Conservation (phyloP, 176 grass and related monocot species). For the Carex cristatella region DNA sequence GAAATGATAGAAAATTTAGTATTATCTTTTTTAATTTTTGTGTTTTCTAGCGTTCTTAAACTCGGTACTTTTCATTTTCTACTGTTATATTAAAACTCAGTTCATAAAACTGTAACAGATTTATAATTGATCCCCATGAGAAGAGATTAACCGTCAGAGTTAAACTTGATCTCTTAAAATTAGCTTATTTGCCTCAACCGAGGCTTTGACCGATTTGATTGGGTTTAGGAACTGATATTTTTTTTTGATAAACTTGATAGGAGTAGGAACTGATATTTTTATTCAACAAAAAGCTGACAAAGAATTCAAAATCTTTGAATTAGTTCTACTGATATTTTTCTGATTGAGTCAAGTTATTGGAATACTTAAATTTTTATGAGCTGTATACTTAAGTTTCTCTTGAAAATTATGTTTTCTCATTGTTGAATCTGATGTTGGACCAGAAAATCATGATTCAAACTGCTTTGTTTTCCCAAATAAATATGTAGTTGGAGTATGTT, state of each 20-base stretch:
- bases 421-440: conserved; percentile 10
- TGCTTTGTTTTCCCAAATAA: conserved; percentile 6
- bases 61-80: background rate
- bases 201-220: background rate
- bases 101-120: background rate
- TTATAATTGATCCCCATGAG: background rate
- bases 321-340: background rate
- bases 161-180: background rate
- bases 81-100: conserved; percentile 8
- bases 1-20: background rate
- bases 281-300: background rate
- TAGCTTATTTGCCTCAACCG: background rate
- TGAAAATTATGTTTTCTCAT: background rate
- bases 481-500: background rate
- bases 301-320: background rate
- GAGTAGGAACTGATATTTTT: background rate
- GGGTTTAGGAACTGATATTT: background rate
- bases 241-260: too few species aligned
- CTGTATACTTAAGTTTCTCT: background rate
- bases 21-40: background rate
- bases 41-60: background rate
- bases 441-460: conserved; percentile 3
- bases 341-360: background rate
- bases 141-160: background rate
- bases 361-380: background rate